Evolutionary conservation across 2,329 filamentous ascomycete species (phyloP).

Genomic region (Phyllosticta capitalensis): DNA sequence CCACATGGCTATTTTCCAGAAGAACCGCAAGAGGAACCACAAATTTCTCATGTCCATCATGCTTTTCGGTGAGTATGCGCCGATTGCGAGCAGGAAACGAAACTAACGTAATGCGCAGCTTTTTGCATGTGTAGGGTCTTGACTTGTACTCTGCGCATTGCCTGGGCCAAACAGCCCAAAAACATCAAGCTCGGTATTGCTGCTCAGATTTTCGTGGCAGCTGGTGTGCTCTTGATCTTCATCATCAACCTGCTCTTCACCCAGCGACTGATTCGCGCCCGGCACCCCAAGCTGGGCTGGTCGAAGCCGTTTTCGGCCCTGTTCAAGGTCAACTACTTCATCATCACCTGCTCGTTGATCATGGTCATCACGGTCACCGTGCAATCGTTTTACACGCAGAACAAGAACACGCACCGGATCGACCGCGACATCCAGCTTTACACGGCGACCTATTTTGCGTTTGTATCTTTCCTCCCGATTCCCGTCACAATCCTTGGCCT

Average conservation of each 20-base stretch:
- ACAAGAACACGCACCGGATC: conserved; percentile 37
- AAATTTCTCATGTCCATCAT: conserved; percentile 33
- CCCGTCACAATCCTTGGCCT: conserved; percentile 43
- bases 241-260: conserved; percentile 69
- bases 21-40: conserved; percentile 29
- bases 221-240: conserved; percentile 66
- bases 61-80: conserved; percentile 28
- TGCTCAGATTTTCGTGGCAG: conserved; percentile 60
- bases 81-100: not conserved
- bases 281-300: conserved; percentile 65
- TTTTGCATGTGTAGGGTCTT: conserved; percentile 36
- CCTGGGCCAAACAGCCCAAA: conserved; percentile 21
- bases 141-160: conserved; percentile 30
- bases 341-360: conserved; percentile 51
- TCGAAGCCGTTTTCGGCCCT: conserved; percentile 39
- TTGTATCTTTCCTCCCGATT: conserved; percentile 59
- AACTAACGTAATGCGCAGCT: conserved; percentile 15
- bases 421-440: conserved; percentile 58
- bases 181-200: conserved; percentile 44
- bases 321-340: conserved; percentile 51
- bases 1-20: conserved; percentile 34
- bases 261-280: conserved; percentile 64
- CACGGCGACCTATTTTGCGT: conserved; percentile 50
- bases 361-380: conserved; percentile 58
- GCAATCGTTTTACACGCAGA: conserved; percentile 57